Base-by-base conservation (phyloP, 768 basidiomycete genomes). In the Infundibulicybe gibba region DNA sequence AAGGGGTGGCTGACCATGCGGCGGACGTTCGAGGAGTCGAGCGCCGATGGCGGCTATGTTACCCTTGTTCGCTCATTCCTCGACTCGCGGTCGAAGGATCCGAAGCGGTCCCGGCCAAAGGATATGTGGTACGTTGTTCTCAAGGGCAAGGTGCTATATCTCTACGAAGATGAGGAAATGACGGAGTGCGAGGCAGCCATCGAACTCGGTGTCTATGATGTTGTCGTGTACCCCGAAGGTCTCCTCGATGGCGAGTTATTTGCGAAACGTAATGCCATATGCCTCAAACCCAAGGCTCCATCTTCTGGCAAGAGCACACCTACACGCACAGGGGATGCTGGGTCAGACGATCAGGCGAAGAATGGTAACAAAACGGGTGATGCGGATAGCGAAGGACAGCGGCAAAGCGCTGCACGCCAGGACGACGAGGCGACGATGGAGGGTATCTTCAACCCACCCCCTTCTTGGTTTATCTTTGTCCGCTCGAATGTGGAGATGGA, bases 391-490 rank as follows among this genome's bases (percentile, higher is more conserved):
- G 25, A 25, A 25, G 25, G 25, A 25, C 25, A 25, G 3, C 25
- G 25, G 4, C 25, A 25, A 25, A 8, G 25, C 25, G 8, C 25
- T 8, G 8, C 25, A 25, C 25, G 25, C 25, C 25, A 25, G 25
- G 64, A 66, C 52, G 68, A 66, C 61, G 68, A 76, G 47, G 66
- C 62, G 25, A 75, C 72, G 33, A 64, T 69, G 49, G 77, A 81
- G 50, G 73, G 82, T 60, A 74, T 77, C 1, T 52, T 74, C 43
- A 67, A 81, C 53, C 55, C 68, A 8, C 66, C 75, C 5, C 79
- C 80, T 2, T 87, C 92, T 2, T 97, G 94, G 93, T 99, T 87
- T 71, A 82, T 99, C 56, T 97, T 97, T 66, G 83, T 92, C 15
- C 84, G 86, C 51, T 85, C 82, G 21, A 92, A 85, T 63, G 71